phyloP scores from a whole-genome alignment of 2,329 filamentous ascomycete genomes.

The Trichoderma polysporum region DNA sequence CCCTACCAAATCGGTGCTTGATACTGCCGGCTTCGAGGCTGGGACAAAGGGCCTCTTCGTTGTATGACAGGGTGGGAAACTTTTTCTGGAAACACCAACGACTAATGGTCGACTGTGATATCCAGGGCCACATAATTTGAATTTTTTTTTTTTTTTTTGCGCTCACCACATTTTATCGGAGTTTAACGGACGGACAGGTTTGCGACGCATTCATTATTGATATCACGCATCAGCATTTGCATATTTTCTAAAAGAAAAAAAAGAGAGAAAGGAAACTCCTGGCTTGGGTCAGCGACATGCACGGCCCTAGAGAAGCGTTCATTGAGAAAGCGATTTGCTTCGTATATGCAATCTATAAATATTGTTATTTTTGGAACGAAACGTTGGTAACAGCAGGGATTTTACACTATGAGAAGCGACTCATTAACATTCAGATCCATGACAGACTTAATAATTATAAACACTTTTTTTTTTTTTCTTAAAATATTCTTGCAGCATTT shows the following conservation, averaged over 20 bases:
- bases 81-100: slow-evolving; percentile 14
- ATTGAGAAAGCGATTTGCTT: slow-evolving; percentile 20
- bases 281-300: neutral
- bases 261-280: neutral
- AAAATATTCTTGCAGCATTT: neutral
- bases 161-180: neutral
- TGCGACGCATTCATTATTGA: slow-evolving; percentile 12
- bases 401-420: slow-evolving; percentile 8
- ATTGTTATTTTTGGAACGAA: slow-evolving; percentile 6
- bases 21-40: neutral
- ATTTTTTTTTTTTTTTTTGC: neutral
- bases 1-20: neutral
- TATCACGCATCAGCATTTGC: slow-evolving; percentile 15
- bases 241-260: slow-evolving; percentile 1
- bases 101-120: slow-evolving; percentile 9
- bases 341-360: slow-evolving; percentile 16
- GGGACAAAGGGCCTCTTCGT: neutral
- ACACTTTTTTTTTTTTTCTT: neutral
- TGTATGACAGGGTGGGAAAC: neutral
- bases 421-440: neutral
- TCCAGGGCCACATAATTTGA: slow-evolving; percentile 4
- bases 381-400: neutral
- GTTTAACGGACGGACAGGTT: neutral
- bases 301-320: slow-evolving; percentile 19
- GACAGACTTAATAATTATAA: slow-evolving; percentile 4